phyloP scores from a whole-genome alignment of 768 basidiomycete genomes.

The Xerocomellus dryophilus region DNA sequence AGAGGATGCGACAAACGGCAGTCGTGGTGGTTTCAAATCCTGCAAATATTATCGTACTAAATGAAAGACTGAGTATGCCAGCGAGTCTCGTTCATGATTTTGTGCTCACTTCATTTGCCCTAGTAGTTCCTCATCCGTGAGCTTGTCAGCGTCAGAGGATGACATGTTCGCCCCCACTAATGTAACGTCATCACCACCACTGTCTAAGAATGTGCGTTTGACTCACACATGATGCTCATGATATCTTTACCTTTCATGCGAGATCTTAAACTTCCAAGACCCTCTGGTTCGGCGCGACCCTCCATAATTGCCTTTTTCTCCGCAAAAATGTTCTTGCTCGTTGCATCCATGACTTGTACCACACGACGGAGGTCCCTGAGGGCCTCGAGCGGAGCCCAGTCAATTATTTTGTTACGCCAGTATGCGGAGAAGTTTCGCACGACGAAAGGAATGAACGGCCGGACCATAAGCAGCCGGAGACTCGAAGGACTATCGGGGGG shows the following conservation, averaged over 20 bases:
- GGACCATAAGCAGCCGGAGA: slow-evolving; percentile 27
- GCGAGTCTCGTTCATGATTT: background rate
- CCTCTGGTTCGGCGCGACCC: slow-evolving; percentile 6
- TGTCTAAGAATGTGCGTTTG: background rate
- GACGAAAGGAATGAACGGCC: slow-evolving; percentile 33
- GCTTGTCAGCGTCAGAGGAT: slow-evolving; percentile 28
- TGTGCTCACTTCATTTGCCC: slow-evolving; percentile 38
- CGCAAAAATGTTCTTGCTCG: slow-evolving; percentile 26
- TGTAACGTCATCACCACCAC: background rate
- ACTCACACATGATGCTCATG: slow-evolving; percentile 41
- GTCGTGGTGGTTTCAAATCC: slow-evolving; percentile 32
- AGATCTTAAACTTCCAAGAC: slow-evolving; percentile 8
- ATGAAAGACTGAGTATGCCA: background rate
- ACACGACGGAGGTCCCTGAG: slow-evolving; percentile 27
- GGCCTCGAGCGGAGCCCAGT: slow-evolving; percentile 31
- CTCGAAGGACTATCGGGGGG: slow-evolving; percentile 21
- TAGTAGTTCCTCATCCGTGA: slow-evolving; percentile 35
- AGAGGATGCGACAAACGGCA: slow-evolving; percentile 34
- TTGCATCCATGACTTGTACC: slow-evolving; percentile 30
- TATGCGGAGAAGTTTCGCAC: slow-evolving; percentile 28
- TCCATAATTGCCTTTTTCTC: slow-evolving; percentile 29
- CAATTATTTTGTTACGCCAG: slow-evolving; percentile 34
- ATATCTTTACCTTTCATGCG: slow-evolving; percentile 32
- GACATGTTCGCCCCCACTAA: slow-evolving; percentile 35
- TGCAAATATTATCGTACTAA: slow-evolving; percentile 36